Evolutionary conservation across 2,329 filamentous ascomycete genomes (phyloP), one percentile per base, ranked within the genome.

Genomic region (Tricladium varicosporioides): DNA sequence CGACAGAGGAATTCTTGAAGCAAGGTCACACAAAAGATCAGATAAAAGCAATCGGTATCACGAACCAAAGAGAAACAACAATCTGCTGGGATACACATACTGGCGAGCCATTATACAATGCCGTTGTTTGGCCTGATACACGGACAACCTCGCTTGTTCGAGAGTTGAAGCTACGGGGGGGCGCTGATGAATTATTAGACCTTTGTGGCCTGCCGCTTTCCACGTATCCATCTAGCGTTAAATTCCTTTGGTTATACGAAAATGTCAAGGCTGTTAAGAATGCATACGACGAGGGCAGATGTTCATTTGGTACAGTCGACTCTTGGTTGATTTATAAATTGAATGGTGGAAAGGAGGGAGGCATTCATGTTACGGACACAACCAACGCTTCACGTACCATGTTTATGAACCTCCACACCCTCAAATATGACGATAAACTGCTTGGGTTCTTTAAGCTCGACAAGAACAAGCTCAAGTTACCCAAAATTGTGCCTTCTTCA

Each of bases 71-170:
- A 70, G 90, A 94, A 73, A 93, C 90, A 5, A 89, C 87, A 2
- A 78, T 93, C 1, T 84, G 90, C 53, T 93, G 89, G 89, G 88
- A 93, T 71, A 83, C 79, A 69, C 82, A 84, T 63, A 92, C 88
- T 0, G 90, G 90, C 50, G 82, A 92, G 70, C 83, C 89, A 8
- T 76, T 94, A 42, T 81, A 92, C 76, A 91, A 92, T 69, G 89
- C 89, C 60, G 91, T 94, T 61, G 89, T 89, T 54, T 93, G 90
- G 89, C 88, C 90, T 42, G 90, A 94, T 70, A 92, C 89, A n/a
- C 80, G 90, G 53, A 87, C 88, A 48, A 82, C 84, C 63, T 79
- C 82, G 53, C 76, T 93, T 49, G 89, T 91, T 9, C 84, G 88
- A 59, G 85, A 91, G 65, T 75, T 93, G 32, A 92, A 90, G 74